phyloP scores from a whole-genome alignment of 2,329 filamentous ascomycete genomes.

The Colletotrichum falcatum region DNA sequence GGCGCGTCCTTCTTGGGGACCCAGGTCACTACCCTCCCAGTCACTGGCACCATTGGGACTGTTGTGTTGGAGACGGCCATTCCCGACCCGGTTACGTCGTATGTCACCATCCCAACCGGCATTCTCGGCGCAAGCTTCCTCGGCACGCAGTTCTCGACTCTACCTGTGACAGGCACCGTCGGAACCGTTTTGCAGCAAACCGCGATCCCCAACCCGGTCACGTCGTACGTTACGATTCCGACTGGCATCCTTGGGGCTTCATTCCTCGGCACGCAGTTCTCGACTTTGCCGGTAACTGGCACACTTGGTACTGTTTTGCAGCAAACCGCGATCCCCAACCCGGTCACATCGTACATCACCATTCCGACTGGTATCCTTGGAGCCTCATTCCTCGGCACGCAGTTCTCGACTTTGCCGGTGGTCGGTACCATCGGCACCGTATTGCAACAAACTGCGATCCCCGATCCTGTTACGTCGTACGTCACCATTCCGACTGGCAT shows the following conservation, averaged over 20 bases:
- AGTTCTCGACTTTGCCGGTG: too few relatives aligned
- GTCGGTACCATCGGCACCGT: too few relatives aligned
- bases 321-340: background rate
- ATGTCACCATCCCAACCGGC: conserved; percentile 20
- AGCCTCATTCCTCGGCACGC: background rate
- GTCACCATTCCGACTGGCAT: conserved; percentile 12
- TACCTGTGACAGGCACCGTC: background rate
- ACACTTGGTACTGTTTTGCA: background rate
- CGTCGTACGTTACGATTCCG: conserved; percentile 1
- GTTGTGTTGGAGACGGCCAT: conserved; percentile 1
- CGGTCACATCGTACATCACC: background rate
- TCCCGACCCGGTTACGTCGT: conserved; percentile 1
- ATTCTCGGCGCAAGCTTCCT: conserved; percentile 3
- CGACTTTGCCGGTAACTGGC: background rate
- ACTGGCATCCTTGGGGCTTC: background rate
- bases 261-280: background rate
- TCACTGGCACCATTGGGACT: background rate
- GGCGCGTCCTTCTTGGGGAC: conserved; percentile 5
- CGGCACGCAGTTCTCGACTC: conserved; percentile 7
- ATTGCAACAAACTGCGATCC: too few relatives aligned
- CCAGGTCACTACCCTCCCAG: background rate
- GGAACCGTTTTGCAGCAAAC: conserved; percentile 10
- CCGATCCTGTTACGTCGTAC: conserved; percentile 3
- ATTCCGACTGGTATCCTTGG: background rate
- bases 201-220: conserved; percentile 2